Conservation (phyloP, 305 asterid species). For the Plantago lanceolata region DNA sequence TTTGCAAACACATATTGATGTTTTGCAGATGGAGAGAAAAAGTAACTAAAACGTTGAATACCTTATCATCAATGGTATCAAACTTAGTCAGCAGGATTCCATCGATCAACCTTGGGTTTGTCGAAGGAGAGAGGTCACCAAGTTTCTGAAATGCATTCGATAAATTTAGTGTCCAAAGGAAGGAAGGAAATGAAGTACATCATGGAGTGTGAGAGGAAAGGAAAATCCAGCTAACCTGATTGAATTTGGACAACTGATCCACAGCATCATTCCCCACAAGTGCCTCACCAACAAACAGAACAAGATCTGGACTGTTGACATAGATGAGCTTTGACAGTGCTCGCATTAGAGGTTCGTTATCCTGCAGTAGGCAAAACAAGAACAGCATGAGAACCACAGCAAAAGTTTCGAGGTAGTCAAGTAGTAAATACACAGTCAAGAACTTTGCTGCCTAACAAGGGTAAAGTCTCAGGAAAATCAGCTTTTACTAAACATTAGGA, state of each 20-base stretch:
- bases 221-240: conserved; percentile 49
- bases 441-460: no score
- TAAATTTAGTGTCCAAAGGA: neutral
- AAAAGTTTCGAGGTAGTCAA: no score
- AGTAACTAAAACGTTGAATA: conserved; percentile 15
- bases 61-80: conserved; percentile 98
- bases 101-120: conserved; percentile 78
- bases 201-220: neutral
- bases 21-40: neutral
- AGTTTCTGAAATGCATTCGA: conserved; percentile 54
- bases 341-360: conserved; percentile 93
- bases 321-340: conserved; percentile 89
- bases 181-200: neutral
- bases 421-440: no score
- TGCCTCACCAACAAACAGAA: conserved; percentile 96
- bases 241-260: conserved; percentile 85
- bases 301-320: conserved; percentile 75
- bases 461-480: no score
- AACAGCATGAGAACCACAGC: no score
- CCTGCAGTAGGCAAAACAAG: conserved; percentile 39
- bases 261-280: conserved; percentile 97
- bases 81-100: conserved; percentile 93
- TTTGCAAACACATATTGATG: neutral
- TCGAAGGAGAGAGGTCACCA: conserved; percentile 81
- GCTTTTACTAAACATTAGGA: no score